Evolutionary conservation across 106 monocot species (phyloP).

Genomic region (Allium sativum): DNA sequence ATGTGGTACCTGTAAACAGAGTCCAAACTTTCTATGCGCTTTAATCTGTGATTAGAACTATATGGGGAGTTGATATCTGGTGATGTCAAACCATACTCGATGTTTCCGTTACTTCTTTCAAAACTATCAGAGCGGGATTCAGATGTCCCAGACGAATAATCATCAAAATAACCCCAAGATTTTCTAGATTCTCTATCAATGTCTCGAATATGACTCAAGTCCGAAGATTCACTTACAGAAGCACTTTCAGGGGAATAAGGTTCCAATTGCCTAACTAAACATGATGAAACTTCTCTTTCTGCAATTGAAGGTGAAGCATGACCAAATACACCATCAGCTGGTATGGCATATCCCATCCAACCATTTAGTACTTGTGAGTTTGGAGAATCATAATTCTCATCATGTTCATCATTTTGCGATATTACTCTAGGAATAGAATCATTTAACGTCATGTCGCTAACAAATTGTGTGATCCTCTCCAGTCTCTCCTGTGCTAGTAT

Average conservation of each 20-base stretch:
- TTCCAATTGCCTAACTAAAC: constrained; percentile 31
- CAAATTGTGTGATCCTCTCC: constrained; percentile 84
- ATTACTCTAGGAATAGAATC: constrained; percentile 30
- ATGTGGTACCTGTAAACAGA: constrained; percentile 61
- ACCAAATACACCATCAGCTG: constrained; percentile 45
- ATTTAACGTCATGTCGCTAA: constrained; percentile 56
- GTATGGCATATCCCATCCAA: constrained; percentile 65
- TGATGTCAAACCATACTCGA: constrained; percentile 60
- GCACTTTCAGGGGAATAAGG: constrained; percentile 76
- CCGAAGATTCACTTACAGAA: constrained; percentile 62
- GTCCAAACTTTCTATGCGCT: constrained; percentile 63
- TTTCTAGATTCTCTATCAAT: constrained; percentile 54
- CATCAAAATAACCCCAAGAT: constrained; percentile 45
- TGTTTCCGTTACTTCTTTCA: constrained; percentile 46
- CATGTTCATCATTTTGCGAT: constrained; percentile 27
- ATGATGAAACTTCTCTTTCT: constrained; percentile 34
- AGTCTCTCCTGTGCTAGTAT: constrained; percentile 88
- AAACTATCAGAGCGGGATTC: constrained; percentile 76
- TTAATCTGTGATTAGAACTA: constrained; percentile 15
- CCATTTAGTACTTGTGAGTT: constrained; percentile 16
- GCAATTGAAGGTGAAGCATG: constrained; percentile 33
- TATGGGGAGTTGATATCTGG: constrained; percentile 29
- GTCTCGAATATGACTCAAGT: constrained; percentile 53
- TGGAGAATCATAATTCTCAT: constrained; percentile 35
- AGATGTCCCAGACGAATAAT: constrained; percentile 63